phyloP scores from a whole-genome alignment of 1,284 basidiomycete species.

The Cerrena zonata region DNA sequence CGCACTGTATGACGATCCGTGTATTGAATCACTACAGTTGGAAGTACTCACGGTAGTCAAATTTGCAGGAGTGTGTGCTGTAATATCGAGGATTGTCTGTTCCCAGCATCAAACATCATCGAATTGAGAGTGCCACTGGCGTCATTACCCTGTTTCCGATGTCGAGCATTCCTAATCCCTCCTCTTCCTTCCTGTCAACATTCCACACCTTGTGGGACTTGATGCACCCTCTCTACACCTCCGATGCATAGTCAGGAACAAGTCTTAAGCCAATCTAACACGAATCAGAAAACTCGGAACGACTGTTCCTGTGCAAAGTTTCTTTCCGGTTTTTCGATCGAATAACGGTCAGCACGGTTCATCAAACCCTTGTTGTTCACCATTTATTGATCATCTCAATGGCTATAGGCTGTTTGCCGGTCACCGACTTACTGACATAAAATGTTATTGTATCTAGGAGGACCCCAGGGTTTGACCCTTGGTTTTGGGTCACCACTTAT shows the following conservation, averaged over 20 bases:
- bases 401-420: neutral
- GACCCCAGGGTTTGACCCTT: neutral
- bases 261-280: neutral
- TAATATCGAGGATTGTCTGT: too few species aligned
- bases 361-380: neutral
- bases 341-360: neutral
- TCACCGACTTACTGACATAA: neutral
- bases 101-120: too few species aligned
- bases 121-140: neutral
- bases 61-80: too few species aligned
- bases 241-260: neutral
- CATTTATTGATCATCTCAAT: neutral
- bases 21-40: neutral
- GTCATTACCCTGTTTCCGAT: slow-evolving; percentile 3
- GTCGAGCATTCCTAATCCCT: neutral
- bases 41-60: neutral
- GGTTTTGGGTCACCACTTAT: neutral
- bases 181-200: neutral
- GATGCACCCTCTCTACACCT: neutral
- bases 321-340: neutral
- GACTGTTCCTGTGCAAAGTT: neutral
- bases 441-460: neutral
- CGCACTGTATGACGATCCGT: neutral
- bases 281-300: neutral
- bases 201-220: neutral